Evolutionary conservation across 371 early-diverging fungal genomes (phyloP).

Genomic region (Syncephalastrum sp.): DNA sequence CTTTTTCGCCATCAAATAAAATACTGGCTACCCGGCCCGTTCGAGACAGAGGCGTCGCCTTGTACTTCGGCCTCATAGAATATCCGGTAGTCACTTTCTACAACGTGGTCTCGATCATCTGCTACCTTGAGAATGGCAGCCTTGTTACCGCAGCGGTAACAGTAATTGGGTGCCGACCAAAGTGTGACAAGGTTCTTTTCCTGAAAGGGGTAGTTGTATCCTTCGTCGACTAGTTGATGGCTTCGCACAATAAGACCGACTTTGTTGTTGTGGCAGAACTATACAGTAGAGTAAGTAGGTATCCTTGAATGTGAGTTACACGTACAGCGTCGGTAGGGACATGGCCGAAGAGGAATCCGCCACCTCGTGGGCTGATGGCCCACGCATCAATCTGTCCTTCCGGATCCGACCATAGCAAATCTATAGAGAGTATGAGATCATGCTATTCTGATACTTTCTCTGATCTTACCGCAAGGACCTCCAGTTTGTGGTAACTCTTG

Average conservation of each 20-base stretch:
- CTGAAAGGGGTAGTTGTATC: conserved; percentile 96
- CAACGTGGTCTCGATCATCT: conserved; percentile 80
- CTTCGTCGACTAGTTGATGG: conserved; percentile 98
- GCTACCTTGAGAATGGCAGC: conserved; percentile 93
- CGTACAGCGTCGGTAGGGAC: conserved; percentile 81
- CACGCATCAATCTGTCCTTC: conserved; percentile 94
- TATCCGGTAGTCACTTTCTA: conserved; percentile 72
- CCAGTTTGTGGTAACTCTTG: conserved; percentile 52
- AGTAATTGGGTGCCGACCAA: conserved; percentile 99
- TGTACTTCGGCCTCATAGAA: conserved; percentile 79
- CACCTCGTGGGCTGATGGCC: conserved; percentile 98
- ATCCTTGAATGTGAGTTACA: neutral
- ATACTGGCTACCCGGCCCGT: conserved; percentile 48
- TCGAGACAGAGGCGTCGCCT: conserved; percentile 28
- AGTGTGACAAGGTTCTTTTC: conserved; percentile 98
- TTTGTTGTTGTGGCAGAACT: conserved; percentile 97
- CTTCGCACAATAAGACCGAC: conserved; percentile 93
- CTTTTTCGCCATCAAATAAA: conserved; percentile 25
- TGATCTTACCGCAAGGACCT: conserved; percentile 43
- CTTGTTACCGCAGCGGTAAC: conserved; percentile 99
- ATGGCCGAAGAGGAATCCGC: conserved; percentile 97
- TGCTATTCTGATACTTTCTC: neutral
- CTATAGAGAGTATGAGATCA: conserved; percentile 27
- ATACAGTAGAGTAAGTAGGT: neutral
- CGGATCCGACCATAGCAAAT: conserved; percentile 99